Percentiles rank a stretch among this genome's conserved stretches.
These are phyloP conservation scores for Usnea hakonensis DNA, from an alignment of 495 filamentous ascomycete species.

Conservation along the genomic window DNA sequence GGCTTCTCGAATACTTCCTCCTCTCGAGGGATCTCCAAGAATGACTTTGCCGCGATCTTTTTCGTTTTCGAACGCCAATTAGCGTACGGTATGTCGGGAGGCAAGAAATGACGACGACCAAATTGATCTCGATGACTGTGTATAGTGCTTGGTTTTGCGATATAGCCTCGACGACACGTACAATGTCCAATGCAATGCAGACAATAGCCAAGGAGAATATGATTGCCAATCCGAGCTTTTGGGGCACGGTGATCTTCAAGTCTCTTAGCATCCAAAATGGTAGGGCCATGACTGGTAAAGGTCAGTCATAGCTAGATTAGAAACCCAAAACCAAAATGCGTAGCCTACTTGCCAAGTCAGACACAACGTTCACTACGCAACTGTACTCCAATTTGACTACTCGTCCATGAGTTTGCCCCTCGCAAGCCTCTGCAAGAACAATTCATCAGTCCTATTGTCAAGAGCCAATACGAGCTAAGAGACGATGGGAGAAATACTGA, in stretches of 20 bases:
- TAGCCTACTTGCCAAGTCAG: conserved; percentile 11
- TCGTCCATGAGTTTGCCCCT: not conserved
- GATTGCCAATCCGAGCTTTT: conserved; percentile 13
- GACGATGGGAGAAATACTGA: not conserved
- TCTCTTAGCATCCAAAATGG: conserved; percentile 3
- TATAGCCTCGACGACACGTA: conserved; percentile 5
- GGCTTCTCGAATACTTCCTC: not conserved
- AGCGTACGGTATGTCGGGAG: conserved; percentile 7
- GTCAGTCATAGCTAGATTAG: not conserved
- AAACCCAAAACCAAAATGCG: not conserved
- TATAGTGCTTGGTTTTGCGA: conserved; percentile 5
- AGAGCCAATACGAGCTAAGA: not conserved
- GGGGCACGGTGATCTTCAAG: not conserved
- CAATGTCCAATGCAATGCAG: conserved; percentile 8
- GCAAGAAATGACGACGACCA: conserved; percentile 12
- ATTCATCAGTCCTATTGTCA: not conserved
- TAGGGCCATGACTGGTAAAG: conserved; percentile 8
- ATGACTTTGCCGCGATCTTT: not conserved
- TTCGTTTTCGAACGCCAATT: not conserved
- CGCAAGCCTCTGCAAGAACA: not conserved
- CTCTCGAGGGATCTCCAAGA: not conserved
- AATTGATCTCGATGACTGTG: conserved; percentile 6
- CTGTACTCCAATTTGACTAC: conserved; percentile 5
- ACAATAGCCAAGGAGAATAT: conserved; percentile 9
- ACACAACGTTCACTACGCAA: conserved; percentile 4